These are phyloP conservation scores for Phytophthora capsici DNA, from an alignment of 352 stramenopile species.

Conservation along the genomic window DNA sequence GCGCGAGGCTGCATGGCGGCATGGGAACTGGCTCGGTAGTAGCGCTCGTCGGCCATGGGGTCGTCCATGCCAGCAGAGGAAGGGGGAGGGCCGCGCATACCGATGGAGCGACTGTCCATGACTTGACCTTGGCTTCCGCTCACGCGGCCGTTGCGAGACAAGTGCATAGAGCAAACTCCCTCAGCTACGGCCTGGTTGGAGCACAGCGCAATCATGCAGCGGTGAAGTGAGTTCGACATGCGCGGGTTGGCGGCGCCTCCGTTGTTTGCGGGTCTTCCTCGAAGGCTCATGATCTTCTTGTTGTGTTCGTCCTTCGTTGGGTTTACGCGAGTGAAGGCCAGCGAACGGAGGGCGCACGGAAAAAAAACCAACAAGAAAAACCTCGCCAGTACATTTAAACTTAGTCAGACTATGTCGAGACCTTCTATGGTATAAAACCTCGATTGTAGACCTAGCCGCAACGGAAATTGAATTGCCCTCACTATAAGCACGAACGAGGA, in stretches of 20 bases:
- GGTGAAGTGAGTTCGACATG: constrained; percentile 67
- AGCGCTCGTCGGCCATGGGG: constrained; percentile 51
- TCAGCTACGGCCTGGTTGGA: constrained; percentile 78
- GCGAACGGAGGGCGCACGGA: neutral
- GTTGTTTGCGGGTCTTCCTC: constrained; percentile 24
- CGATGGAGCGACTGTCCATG: constrained; percentile 26
- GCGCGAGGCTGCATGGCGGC: constrained; percentile 62
- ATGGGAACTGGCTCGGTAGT: constrained; percentile 58
- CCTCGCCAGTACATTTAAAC: constrained; percentile 11
- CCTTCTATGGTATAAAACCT: constrained; percentile 9
- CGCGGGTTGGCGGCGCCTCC: constrained; percentile 24
- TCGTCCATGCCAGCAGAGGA: constrained; percentile 30
- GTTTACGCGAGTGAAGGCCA: constrained; percentile 16
- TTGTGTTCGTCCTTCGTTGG: constrained; percentile 15
- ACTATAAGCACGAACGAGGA: constrained; percentile 22
- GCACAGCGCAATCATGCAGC: constrained; percentile 80
- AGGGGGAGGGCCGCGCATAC: constrained; percentile 10
- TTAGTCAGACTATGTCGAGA: neutral
- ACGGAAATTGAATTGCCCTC: constrained; percentile 27
- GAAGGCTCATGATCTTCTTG: constrained; percentile 26
- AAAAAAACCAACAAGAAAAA: constrained; percentile 25
- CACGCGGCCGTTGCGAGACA: constrained; percentile 50
- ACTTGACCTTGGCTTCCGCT: constrained; percentile 25
- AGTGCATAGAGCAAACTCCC: constrained; percentile 79
- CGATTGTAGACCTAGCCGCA: neutral